phyloP scores from a whole-genome alignment of 306 rosid species.

The Mimosa pudica region DNA sequence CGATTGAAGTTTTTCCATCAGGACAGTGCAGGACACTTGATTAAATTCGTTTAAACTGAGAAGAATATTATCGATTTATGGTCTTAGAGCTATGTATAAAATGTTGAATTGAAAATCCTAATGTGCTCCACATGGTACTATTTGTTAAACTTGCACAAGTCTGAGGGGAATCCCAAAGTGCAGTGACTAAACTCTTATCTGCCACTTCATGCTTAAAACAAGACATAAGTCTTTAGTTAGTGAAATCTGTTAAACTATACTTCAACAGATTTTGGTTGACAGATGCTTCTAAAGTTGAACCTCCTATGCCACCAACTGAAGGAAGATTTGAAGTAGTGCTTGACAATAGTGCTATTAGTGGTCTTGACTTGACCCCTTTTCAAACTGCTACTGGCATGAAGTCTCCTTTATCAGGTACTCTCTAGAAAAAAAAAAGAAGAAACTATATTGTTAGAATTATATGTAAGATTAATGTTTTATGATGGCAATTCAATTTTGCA shows the following conservation, averaged over 20 bases:
- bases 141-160: not conserved
- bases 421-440: not conserved
- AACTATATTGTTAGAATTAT: not conserved
- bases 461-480: constrained; percentile 24
- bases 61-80: not conserved
- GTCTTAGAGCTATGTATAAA: not conserved
- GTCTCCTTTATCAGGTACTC: constrained; percentile 66
- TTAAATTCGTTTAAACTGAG: not conserved
- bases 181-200: not conserved
- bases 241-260: constrained; percentile 38
- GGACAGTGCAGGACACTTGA: not conserved
- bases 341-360: constrained; percentile 55
- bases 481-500: constrained; percentile 36
- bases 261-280: constrained; percentile 49
- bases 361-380: constrained; percentile 78
- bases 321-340: constrained; percentile 73
- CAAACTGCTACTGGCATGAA: constrained; percentile 76
- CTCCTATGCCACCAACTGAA: constrained; percentile 88
- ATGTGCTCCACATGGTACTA: not conserved
- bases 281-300: constrained; percentile 57
- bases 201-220: not conserved
- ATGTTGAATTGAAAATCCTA: not conserved
- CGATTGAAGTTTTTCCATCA: not conserved
- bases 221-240: constrained; percentile 6
- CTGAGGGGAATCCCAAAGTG: not conserved